A percentile compares a stretch with the other conserved stretches of the same genome.
Evolutionary conservation across 2,329 filamentous ascomycete genomes (phyloP).

Genomic region (Penicillium sp.): DNA sequence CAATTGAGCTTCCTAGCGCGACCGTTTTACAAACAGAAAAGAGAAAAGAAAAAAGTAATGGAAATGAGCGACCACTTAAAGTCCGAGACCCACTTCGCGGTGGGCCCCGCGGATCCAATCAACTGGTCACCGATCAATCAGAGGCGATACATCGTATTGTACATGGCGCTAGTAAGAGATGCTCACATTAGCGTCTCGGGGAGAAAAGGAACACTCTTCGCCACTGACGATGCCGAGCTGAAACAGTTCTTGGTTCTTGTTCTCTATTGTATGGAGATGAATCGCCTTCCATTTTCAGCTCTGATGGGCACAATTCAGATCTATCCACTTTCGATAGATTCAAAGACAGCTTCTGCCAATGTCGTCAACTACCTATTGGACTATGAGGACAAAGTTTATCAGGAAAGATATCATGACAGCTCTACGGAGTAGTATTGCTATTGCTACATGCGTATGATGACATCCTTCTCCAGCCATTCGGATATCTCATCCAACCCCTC

Average conservation of each 20-base stretch:
- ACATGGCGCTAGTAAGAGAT: conserved; percentile 19
- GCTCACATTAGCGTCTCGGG: conserved; percentile 22
- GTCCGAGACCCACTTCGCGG: background rate
- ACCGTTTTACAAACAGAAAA: conserved; percentile 17
- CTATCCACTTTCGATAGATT: background rate
- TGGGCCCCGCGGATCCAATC: conserved; percentile 14
- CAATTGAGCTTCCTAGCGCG: conserved; percentile 25
- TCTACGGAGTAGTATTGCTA: no score
- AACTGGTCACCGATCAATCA: conserved; percentile 7
- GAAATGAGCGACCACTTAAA: conserved; percentile 1
- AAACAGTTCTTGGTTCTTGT: conserved; percentile 5
- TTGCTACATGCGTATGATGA: conserved; percentile 24
- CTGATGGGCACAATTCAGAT: background rate
- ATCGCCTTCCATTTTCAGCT: background rate
- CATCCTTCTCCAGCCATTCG: conserved; percentile 6
- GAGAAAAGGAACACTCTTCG: conserved; percentile 18
- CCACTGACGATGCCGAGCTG: conserved; percentile 17
- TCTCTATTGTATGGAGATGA: background rate
- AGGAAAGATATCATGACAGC: conserved; percentile 5
- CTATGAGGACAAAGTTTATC: no score
- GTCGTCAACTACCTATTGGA: no score
- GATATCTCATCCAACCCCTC: conserved; percentile 5
- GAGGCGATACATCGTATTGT: conserved; percentile 12
- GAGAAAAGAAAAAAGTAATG: background rate
- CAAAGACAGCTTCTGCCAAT: background rate